phyloP scores from a whole-genome alignment of 1,139 yeast species.

The Yarrowia galli region DNA sequence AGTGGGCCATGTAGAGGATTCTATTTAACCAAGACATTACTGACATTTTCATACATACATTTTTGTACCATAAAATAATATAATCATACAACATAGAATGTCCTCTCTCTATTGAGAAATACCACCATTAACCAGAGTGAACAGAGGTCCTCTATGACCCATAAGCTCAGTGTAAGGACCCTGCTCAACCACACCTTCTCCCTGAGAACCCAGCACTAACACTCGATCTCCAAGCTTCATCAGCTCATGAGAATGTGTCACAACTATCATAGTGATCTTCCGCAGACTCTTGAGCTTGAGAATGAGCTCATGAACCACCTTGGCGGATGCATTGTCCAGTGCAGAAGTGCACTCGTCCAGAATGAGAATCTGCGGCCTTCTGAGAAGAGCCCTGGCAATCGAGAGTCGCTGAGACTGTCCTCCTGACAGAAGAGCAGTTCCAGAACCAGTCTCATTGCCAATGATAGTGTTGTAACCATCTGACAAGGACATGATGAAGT shows the following conservation, averaged over 20 bases:
- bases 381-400: conserved; percentile 75
- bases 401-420: conserved; percentile 92
- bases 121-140: conserved; percentile 23
- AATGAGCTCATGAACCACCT: conserved; percentile 47
- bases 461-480: conserved; percentile 58
- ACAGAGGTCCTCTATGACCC: conserved; percentile 8
- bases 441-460: conserved; percentile 44
- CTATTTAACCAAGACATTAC: background rate
- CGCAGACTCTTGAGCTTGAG: conserved; percentile 64
- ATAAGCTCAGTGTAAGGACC: conserved; percentile 43
- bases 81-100: background rate
- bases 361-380: conserved; percentile 65
- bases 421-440: conserved; percentile 63
- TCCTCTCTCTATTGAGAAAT: background rate
- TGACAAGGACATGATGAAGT: conserved; percentile 48
- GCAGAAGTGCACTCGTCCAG: conserved; percentile 82
- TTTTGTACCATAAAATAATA: background rate
- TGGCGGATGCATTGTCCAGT: conserved; percentile 66
- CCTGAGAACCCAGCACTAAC: conserved; percentile 43
- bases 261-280: conserved; percentile 72
- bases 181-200: conserved; percentile 43
- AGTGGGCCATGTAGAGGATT: conserved; percentile 19
- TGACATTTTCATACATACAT: background rate
- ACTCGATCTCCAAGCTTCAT: conserved; percentile 55
- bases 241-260: conserved; percentile 87